Evolutionary conservation across 345 rosid genomes (phyloP), one percentile per base, ranked within the genome.

Genomic region (Eucalyptus tenuipes): DNA sequence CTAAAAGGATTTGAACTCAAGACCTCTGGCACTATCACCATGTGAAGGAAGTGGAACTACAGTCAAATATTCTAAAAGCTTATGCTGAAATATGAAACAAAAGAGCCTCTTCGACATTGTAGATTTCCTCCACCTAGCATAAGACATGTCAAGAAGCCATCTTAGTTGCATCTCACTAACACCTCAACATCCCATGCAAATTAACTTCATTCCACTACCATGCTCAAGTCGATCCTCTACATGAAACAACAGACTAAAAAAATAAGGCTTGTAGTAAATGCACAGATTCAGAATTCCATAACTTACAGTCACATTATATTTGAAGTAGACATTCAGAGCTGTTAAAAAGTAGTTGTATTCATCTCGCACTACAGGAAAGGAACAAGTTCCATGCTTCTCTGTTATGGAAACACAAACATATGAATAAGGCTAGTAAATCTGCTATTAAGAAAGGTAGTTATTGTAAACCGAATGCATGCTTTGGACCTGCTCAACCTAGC

Each of bases 341-440:
- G 97, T 89, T 79, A 93, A 48, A 90, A 97, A 97, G 90, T 96
- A 97, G 91, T 27, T 94, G 91, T 96, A 95, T 91, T 97, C 99
- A 92, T 97, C 99, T 59, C 64, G 89, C 88, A 92, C n/a, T 86
- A 96, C 99, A 85, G 99, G 95, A 92, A 85, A 92, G 64, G 97
- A 95, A 90, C 99, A 97, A 87, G 99, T 97, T 86, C 99, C 99
- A 85, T 97, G 99, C 92, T 96, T 97, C 96, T 97, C 99, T 97
- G 87, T 86, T 31, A 52, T 47, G 47, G 61, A 86, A 37, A 31
- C 37, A 86, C 47, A 37, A 75, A 20, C 40, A 75, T 37, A 40
- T 18, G 25, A 20, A 37, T 40, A 75, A 40, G 27, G 82, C 47
- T 40, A 40, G 82, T 75, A 75, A 75, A 75, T 37, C 82, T 17